phyloP scores from a whole-genome alignment of 2,329 filamentous ascomycete species.

The Aspergillus brunneoviolaceus region DNA sequence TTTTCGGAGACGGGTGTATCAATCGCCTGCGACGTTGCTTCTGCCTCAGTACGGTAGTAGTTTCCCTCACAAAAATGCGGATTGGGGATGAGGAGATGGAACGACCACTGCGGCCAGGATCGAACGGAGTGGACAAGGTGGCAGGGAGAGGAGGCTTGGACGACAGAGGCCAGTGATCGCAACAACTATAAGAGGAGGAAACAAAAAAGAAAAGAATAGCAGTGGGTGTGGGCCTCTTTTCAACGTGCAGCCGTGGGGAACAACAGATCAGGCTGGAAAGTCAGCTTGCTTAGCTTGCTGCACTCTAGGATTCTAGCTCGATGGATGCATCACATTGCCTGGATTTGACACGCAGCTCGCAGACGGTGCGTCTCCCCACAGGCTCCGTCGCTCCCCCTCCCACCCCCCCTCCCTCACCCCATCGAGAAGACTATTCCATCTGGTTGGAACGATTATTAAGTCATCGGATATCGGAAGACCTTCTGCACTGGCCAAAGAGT shows the following conservation, averaged over 20 bases:
- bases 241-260: constrained; percentile 21
- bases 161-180: constrained; percentile 5
- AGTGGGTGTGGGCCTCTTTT: constrained; percentile 21
- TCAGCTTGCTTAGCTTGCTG: constrained; percentile 15
- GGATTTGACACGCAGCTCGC: constrained; percentile 25
- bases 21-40: neutral
- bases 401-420: constrained; percentile 1
- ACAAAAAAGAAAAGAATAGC: constrained; percentile 5
- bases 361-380: constrained; percentile 16
- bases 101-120: neutral
- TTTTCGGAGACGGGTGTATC: neutral
- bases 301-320: constrained; percentile 22
- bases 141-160: neutral
- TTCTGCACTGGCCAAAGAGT: constrained; percentile 3
- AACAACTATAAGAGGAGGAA: constrained; percentile 1
- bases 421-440: constrained; percentile 10
- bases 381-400: constrained; percentile 2
- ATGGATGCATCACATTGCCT: constrained; percentile 35
- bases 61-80: neutral
- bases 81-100: neutral
- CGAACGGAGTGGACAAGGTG: neutral
- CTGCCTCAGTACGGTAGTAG: neutral
- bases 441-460: constrained; percentile 15
- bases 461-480: constrained; percentile 1
- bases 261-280: constrained; percentile 10